phyloP scores from a whole-genome alignment of 1,284 basidiomycete genomes.

The Omphalotus olearius region DNA sequence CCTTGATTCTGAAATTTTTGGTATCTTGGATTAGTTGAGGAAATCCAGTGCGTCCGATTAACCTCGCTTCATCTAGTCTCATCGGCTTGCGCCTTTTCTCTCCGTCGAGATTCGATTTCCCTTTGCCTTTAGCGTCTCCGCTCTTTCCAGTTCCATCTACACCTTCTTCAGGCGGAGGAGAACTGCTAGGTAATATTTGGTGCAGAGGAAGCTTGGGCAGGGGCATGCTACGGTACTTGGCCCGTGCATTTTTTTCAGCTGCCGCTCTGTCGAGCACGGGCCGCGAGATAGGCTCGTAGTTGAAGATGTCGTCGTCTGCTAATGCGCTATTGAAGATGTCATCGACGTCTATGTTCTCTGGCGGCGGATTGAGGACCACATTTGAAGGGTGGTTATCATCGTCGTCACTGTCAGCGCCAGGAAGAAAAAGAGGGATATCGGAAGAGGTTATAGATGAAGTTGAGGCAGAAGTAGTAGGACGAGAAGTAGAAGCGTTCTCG shows the following conservation, averaged over 20 bases:
- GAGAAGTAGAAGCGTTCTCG: slow-evolving; percentile 11
- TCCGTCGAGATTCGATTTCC: slow-evolving; percentile 26
- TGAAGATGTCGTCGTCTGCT: slow-evolving; percentile 30
- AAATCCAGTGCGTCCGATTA: slow-evolving; percentile 74
- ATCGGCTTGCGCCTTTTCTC: slow-evolving; percentile 48
- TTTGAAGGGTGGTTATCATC: slow-evolving; percentile 28
- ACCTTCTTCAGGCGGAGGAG: slow-evolving; percentile 33
- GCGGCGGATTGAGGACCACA: slow-evolving; percentile 17
- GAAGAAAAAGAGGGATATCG: slow-evolving; percentile 41
- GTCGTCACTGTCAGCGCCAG: slow-evolving; percentile 41
- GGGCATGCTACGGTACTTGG: slow-evolving; percentile 28
- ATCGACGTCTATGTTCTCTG: slow-evolving; percentile 44
- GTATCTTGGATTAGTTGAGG: slow-evolving; percentile 70
- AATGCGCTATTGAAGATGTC: slow-evolving; percentile 59
- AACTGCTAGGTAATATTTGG: slow-evolving; percentile 43
- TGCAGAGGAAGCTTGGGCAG: slow-evolving; percentile 29
- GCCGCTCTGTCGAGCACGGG: slow-evolving; percentile 46
- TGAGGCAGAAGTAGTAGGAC: slow-evolving; percentile 13
- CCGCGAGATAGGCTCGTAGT: slow-evolving; percentile 37
- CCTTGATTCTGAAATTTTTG: slow-evolving; percentile 73
- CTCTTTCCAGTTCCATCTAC: slow-evolving; percentile 14
- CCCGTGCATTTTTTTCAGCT: slow-evolving; percentile 50
- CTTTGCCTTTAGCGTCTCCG: slow-evolving; percentile 19
- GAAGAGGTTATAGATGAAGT: slow-evolving; percentile 15
- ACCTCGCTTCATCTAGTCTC: slow-evolving; percentile 67